Base-by-base conservation (phyloP, 805 yeast species). In the Torulaspora gathmanii region DNA sequence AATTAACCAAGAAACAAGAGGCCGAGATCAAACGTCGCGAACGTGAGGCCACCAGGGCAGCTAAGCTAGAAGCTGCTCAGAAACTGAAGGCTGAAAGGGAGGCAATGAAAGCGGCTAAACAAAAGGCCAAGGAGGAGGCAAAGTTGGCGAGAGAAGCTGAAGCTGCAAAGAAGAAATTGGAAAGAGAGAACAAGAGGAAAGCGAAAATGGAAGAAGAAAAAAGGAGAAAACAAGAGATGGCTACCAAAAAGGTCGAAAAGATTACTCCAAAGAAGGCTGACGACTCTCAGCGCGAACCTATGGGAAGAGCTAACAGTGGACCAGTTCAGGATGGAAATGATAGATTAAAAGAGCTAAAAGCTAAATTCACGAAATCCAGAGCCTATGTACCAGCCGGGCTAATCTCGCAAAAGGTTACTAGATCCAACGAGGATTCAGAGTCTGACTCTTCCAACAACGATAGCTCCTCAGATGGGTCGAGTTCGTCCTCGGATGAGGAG, bases 401-500 rank as follows among this genome's bases (percentile, higher is more conserved):
- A 30, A 37, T 41, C 12, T 35, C 47, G 13, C 44, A 40, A 26
- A 48, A 42, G 22, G 33, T 41, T 10, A 46, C 41, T 6, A 49
- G 51, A 15, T 39, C 50, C 5, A 29, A 29, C 12, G 26, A 31
- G 29, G 38, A 19, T 12, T 42, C 43, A 8, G 44, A 45, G 7
- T 45, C 49, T 12, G 46, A 38, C 7, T 45, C 59, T 5, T 41
- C 52, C 13, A 52, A 49, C 8, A 57, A 50, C 17, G 52, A 47
- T 9, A 48, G 52, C 38, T 52, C 58, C 10, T 52, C 59, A 3
- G 57, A 52, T 4, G 45, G 48, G 15, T 46, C 53, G 1, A 46
- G 46, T 35, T 55, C 60, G 7, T 51, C 30, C 15, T 27, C 60
- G 13, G 59, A 54, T 16, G 67, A 60, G 5, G 67, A 61, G 7